Evolutionary conservation across 2,329 filamentous ascomycete species (phyloP), one percentile per base, ranked within the genome.

Genomic region (Aspergillus fumigatus): DNA sequence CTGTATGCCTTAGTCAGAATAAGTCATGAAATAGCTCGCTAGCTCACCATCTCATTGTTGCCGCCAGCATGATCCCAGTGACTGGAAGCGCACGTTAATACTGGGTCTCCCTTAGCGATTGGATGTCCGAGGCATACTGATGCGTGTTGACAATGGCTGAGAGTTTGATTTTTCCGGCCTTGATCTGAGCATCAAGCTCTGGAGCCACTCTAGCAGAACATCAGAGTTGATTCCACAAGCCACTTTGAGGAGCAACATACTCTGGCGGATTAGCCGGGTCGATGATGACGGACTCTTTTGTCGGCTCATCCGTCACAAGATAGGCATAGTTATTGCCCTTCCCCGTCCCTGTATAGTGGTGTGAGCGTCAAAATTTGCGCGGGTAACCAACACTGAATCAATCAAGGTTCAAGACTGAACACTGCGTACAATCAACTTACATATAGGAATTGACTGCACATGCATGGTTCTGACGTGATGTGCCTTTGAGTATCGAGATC

Each of bases 1-100:
- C 83, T 86, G 48, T 7, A 17, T 5, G 4, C 17, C 29, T 58
- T 52, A 58, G 51, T 32, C 25, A 10, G 11, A 38, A 21, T 27
- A 23, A 19, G 21, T 5, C 19, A 14, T 57, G 41, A 55, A 51
- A 25, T 35, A 17, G n/a, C 40, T 21, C 32, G 17, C 57, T 52
- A 65, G 43, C 79, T 68, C 76, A 92, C 90, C 61, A 96, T 82
- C 66, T 92, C 86, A 56, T 84, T 82, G 73, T 99, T 99, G 8
- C 94, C 94, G 61, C 94, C 94, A 0, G 94, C 88, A 75, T 99
- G 94, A 65, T 99, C 94, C 80, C 88, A 88, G 72, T 99, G 94
- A 71, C 92, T 96, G 59, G 25, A 11, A 50, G 6, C 29, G 48
- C 32, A 40, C 52, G 23, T 67, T 45, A 67, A 51, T n/a, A 43